These are phyloP conservation scores for Xylariaceae sp. DNA, from an alignment of 2,329 filamentous ascomycete species.

Conservation along the genomic window DNA sequence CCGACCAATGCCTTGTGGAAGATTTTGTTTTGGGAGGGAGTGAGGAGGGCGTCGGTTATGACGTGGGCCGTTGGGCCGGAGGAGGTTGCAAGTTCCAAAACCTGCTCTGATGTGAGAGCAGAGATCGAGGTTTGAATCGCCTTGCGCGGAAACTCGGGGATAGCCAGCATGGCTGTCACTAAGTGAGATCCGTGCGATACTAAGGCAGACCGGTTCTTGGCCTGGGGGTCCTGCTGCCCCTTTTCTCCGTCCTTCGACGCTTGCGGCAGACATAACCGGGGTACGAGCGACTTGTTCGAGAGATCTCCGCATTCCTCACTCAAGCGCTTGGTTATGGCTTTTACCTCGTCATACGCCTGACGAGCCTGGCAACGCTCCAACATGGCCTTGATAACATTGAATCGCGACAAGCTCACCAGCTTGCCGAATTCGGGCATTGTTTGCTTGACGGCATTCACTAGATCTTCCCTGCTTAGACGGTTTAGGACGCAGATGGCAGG, in stretches of 20 bases:
- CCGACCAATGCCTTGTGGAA: constrained; percentile 53
- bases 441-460: constrained; percentile 65
- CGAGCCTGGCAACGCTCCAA: constrained; percentile 78
- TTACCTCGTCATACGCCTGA: constrained; percentile 49
- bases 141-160: constrained; percentile 62
- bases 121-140: constrained; percentile 70
- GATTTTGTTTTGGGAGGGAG: constrained; percentile 43
- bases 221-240: constrained; percentile 35
- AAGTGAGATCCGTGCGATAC: constrained; percentile 73
- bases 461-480: constrained; percentile 79
- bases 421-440: constrained; percentile 68
- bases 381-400: constrained; percentile 72
- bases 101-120: constrained; percentile 49
- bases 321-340: constrained; percentile 43
- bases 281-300: constrained; percentile 44
- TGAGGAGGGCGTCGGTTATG: constrained; percentile 46
- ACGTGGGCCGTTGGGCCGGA: constrained; percentile 47
- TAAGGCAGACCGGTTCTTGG: constrained; percentile 53
- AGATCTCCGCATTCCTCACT: constrained; percentile 44
- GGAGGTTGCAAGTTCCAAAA: constrained; percentile 59
- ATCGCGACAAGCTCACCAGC: constrained; percentile 69
- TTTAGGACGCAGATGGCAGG: constrained; percentile 78
- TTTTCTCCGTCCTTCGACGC: constrained; percentile 31
- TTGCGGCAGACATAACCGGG: constrained; percentile 45
- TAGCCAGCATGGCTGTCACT: constrained; percentile 70